Conservation (phyloP, 345 rosid genomes). For the Eucalyptus tenuipes region DNA sequence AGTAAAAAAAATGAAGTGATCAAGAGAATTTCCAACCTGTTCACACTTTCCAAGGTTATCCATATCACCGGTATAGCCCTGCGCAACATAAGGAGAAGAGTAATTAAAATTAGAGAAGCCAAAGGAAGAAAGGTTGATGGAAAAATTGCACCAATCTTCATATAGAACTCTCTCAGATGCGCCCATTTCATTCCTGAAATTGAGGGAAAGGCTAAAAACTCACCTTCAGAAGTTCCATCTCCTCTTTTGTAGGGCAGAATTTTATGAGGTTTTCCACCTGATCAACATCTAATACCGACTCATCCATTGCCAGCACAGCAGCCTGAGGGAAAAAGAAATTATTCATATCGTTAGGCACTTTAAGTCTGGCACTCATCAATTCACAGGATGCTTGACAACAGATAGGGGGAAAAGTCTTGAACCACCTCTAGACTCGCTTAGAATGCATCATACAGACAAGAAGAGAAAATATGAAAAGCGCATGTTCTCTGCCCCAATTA, state of each 20-base stretch:
- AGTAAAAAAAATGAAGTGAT: neutral
- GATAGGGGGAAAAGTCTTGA: neutral
- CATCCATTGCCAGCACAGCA: slow-evolving; percentile 97
- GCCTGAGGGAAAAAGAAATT: slow-evolving; percentile 32
- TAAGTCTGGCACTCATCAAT: neutral
- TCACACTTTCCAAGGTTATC: slow-evolving; percentile 88
- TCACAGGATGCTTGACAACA: neutral
- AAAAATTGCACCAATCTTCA: neutral
- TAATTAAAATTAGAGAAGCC: neutral
- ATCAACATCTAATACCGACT: slow-evolving; percentile 77
- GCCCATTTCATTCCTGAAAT: neutral
- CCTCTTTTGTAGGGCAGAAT: slow-evolving; percentile 97
- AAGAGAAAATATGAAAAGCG: neutral
- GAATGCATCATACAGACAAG: neutral
- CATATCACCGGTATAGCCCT: slow-evolving; percentile 84
- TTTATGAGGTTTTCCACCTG: slow-evolving; percentile 98
- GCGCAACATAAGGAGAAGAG: neutral
- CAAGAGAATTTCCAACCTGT: slow-evolving; percentile 45
- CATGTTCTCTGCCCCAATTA: neutral
- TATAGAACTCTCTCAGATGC: neutral
- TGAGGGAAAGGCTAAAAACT: slow-evolving; percentile 4
- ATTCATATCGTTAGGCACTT: neutral
- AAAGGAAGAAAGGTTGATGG: neutral
- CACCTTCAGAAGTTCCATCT: slow-evolving; percentile 98
- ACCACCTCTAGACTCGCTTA: neutral